These are phyloP conservation scores for Pichia sp. DNA, from an alignment of 1,139 yeast species.

Conservation along the genomic window DNA sequence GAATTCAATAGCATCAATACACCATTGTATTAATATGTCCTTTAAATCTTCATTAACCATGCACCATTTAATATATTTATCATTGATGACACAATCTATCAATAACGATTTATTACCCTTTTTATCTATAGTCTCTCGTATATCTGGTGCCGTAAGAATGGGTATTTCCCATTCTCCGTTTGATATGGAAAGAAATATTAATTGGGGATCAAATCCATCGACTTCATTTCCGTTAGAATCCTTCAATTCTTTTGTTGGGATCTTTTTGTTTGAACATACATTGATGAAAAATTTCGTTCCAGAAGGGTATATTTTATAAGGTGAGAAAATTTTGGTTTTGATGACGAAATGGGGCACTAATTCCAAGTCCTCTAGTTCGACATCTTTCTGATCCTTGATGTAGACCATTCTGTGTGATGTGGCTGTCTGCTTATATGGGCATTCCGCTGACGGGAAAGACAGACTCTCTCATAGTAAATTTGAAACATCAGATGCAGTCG, in stretches of 20 bases:
- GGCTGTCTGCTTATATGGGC: too few species aligned
- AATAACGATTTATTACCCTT: slow-evolving; percentile 64
- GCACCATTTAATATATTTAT: slow-evolving; percentile 60
- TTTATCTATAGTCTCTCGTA: slow-evolving; percentile 58
- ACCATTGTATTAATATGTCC: slow-evolving; percentile 55
- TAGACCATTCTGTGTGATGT: slow-evolving; percentile 3
- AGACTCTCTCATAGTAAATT: too few species aligned
- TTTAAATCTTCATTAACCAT: slow-evolving; percentile 50
- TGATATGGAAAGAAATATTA: slow-evolving; percentile 63
- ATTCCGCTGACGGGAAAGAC: too few species aligned
- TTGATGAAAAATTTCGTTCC: slow-evolving; percentile 76
- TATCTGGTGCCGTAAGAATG: slow-evolving; percentile 58
- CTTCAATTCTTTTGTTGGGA: slow-evolving; percentile 46
- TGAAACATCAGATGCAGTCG: too few species aligned
- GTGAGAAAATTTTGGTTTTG: slow-evolving; percentile 51
- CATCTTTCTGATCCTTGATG: slow-evolving; percentile 7
- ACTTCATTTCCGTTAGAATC: slow-evolving; percentile 16
- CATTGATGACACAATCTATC: slow-evolving; percentile 74
- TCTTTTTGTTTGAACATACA: slow-evolving; percentile 61
- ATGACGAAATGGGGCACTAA: slow-evolving; percentile 67
- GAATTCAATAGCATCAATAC: slow-evolving; percentile 67
- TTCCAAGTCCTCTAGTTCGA: slow-evolving; percentile 25
- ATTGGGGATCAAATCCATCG: slow-evolving; percentile 50
- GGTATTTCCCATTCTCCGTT: slow-evolving; percentile 86
- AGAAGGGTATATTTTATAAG: slow-evolving; percentile 26